Base-by-base conservation (phyloP, 2,329 filamentous ascomycete species). In the Sporothrix humicola region DNA sequence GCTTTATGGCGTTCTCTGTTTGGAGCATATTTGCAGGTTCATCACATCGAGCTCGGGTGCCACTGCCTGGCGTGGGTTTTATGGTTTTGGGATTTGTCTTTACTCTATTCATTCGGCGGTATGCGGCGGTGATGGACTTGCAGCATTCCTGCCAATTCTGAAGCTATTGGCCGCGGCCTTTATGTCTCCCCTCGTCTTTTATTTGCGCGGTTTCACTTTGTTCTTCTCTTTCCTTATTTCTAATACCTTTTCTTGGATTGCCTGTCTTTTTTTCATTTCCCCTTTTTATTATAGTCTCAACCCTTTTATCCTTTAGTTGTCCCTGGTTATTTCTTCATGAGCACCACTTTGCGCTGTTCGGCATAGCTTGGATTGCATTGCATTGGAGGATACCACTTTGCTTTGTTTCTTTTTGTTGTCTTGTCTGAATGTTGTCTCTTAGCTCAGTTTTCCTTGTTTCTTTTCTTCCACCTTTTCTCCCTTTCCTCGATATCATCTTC, bases 381-480 rank as follows among this genome's bases (percentile, higher is more conserved):
- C 66, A 54, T 54, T 13, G 48, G 48, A 42, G 66, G 65, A 68
- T 54, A 52, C 65, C 65, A 42, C 13, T 48, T 31, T 20, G 48
- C 3, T 52, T 52, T 61, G 58, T 31, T 68, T 26, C 13, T 65
- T 12, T 65, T 10, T 56, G 4, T 42, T 61, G 26, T 7, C 17
- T 42, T 48, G 20, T 20, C 26, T 52, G 4, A 15, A 6, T 48
- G 17, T 48, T 44, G 23, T 66, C 6, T 23, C 15, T 20, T 6
- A 23, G 23, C 12, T 61, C 7, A 37, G 31, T 44, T 42, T 42
- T 42, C 3, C 13, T 37, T 42, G 2, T 15, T 52, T n/a, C 7
- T 52, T n/a, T 52, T 23, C 6, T 50, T 37, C 2, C 1, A 9
- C 6, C 31, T 37, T 69, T 37, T 52, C 5, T 48, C 10, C 6